These are phyloP conservation scores for Cubamyces lactineus DNA, from an alignment of 768 basidiomycete genomes.

Conservation along the genomic window DNA sequence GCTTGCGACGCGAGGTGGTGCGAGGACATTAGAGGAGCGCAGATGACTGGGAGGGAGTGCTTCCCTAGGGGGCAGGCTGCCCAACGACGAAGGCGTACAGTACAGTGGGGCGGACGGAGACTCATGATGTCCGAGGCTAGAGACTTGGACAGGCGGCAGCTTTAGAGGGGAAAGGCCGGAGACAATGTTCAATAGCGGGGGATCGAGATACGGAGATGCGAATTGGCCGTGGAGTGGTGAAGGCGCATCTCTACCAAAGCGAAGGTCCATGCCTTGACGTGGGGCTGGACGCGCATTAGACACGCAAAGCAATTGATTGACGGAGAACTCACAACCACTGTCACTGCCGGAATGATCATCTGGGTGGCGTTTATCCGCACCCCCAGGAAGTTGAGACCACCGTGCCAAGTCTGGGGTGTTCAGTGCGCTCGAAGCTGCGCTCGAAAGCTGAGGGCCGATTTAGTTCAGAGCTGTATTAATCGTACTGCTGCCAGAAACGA, in stretches of 20 bases:
- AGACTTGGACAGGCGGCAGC: constrained; percentile 18
- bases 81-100: constrained; percentile 2
- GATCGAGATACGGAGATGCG: constrained; percentile 19
- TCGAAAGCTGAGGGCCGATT: constrained; percentile 3
- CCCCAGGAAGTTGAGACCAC: constrained; percentile 3
- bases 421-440: constrained; percentile 17
- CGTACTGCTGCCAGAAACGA: not conserved
- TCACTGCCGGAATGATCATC: not conserved
- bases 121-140: constrained; percentile 8
- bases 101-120: constrained; percentile 10
- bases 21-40: not conserved
- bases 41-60: not conserved
- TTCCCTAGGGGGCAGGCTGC: not conserved
- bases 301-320: not conserved
- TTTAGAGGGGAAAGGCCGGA: constrained; percentile 25
- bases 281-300: not conserved
- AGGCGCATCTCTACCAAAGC: not conserved
- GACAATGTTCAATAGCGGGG: constrained; percentile 17
- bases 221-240: constrained; percentile 5
- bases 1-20: not conserved
- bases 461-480: not conserved
- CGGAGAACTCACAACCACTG: not conserved
- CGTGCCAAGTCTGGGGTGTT: constrained; percentile 18
- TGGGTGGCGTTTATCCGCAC: not conserved
- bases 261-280: not conserved